Evolutionary conservation across 257 asterid species (phyloP), one percentile per base, ranked within the genome.

Genomic region (Solanum bulbocastanum): DNA sequence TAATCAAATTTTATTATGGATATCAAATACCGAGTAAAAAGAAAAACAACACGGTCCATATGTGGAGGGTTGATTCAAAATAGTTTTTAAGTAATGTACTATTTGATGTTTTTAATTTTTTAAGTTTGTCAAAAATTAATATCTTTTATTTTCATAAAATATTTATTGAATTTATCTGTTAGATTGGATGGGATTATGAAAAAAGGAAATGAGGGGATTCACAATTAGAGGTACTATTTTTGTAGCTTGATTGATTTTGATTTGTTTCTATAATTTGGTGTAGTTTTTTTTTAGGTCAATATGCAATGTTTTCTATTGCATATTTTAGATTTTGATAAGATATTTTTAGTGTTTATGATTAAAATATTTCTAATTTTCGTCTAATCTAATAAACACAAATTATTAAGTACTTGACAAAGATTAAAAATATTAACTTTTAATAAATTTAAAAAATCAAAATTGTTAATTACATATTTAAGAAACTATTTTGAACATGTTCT

Each of bases 1-100:
- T 56, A 56, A 0, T 56, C 0, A 0, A 6, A 6, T 0, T 56
- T 56, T 18, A 56, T 2, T 1, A 0, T 56, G n/a, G 0, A 18
- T 56, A 56, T 6, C 10, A 0, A 56, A 56, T 0, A 0, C 10
- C 0, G 1, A 52, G 23, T 52, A 52, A 52, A 52, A 52, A 52
- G 3, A 6, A 16, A 52, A 52, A 16, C 2, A 52, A 6, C 65
- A 6, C 18, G 65, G 65, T 52, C 22, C 10, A 56, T 18, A 18
- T 6, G 65, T 56, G 0, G n/a, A 56, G n/a, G 65, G 65, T 58
- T 20, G 25, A 58, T 20, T 20, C 12, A 58, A 0, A 58, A 8
- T 16, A 20, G 66, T 20, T 3, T 56, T 58, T 20, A 56, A 56
- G 25, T 56, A 20, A 20, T 22, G 66, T 58, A 52, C 23, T 52